Evolutionary conservation across 2,329 filamentous ascomycete species (phyloP), one percentile per base, ranked within the genome.

Genomic region (Nothophoma quercina): DNA sequence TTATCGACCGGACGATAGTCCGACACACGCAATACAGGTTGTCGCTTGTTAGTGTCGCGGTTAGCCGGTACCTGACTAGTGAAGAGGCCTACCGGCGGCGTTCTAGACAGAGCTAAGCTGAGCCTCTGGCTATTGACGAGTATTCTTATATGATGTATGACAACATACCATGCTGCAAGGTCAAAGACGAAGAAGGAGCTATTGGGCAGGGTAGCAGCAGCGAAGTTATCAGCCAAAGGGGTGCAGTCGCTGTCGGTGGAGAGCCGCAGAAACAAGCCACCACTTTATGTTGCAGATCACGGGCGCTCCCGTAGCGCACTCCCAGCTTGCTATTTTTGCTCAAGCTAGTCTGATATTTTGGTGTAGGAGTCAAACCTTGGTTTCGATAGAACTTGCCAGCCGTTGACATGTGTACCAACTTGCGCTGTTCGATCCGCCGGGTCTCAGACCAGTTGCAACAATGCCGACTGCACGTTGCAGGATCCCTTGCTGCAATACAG

Each of bases 251-350:
- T 25, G 7, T 26, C 18, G 22, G 19, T 39, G 15, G 43, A 40
- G 44, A 40, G 44, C 21, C 7, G 28, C 28, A 47, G n/a, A 19
- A 33, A 18, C 21, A 34, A 41, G 21, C 36, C 46, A 40, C 26
- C 6, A 7, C 32, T 33, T 36, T 54, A 46, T 23, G 49, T 28
- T 40, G 59, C 36, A 55, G 56, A 62, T 62, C 56, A 56, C 55
- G 59, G 59, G 57, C 59, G 49, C 49, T 51, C 55, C 55, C 55
- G 57, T 50, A 47, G 48, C 42, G 53, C 32, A 32, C 29, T 13
- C 18, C 9, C 25, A 40, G 16, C 12, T 9, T 16, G 28, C 43
- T 42, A 48, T 54, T 48, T 39, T 48, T 29, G 43, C 48, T 10
- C 26, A 19, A 50, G 39, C 46, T 43, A 38, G 26, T 9, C 32